These are phyloP conservation scores for Nyctanthes arbortristis DNA, from an alignment of 257 asterid genomes.

Conservation along the genomic window DNA sequence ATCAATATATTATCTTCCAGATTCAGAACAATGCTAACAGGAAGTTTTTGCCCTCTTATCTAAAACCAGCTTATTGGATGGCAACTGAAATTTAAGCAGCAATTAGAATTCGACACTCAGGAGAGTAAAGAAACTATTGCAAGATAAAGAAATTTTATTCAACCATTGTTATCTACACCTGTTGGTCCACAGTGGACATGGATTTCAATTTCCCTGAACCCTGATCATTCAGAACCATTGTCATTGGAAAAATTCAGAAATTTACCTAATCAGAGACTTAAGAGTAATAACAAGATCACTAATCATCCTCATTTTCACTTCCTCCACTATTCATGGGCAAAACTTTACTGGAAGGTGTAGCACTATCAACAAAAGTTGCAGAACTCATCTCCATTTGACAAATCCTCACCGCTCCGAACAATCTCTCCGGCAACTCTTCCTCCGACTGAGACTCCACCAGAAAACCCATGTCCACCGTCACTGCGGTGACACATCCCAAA, in stretches of 20 bases:
- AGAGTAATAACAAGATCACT: conserved; percentile 9
- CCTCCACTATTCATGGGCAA: conserved; percentile 52
- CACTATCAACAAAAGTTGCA: conserved; percentile 57
- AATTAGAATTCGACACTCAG: conserved; percentile 8
- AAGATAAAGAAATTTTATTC: conserved; percentile 9
- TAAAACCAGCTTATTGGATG: background rate
- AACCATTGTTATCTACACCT: conserved; percentile 41
- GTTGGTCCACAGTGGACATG: conserved; percentile 21
- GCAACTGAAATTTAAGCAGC: conserved; percentile 2
- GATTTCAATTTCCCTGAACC: conserved; percentile 19
- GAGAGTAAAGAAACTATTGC: background rate
- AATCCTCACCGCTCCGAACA: conserved; percentile 82
- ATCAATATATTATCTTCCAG: background rate
- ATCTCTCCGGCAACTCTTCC: conserved; percentile 82
- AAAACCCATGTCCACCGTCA: conserved; percentile 90
- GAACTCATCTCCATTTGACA: conserved; percentile 89
- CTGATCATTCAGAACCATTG: conserved; percentile 22
- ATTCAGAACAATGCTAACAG: background rate
- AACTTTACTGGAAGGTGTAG: conserved; percentile 45
- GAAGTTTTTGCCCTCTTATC: background rate
- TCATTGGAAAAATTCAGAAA: conserved; percentile 23
- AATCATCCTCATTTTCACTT: conserved; percentile 47
- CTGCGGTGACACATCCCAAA: conserved; percentile 75
- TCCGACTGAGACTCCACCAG: conserved; percentile 67
- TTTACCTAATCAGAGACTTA: conserved; percentile 28